Evolutionary conservation across 495 filamentous ascomycete species (phyloP).

Genomic region (Emericellopsis terricola): DNA sequence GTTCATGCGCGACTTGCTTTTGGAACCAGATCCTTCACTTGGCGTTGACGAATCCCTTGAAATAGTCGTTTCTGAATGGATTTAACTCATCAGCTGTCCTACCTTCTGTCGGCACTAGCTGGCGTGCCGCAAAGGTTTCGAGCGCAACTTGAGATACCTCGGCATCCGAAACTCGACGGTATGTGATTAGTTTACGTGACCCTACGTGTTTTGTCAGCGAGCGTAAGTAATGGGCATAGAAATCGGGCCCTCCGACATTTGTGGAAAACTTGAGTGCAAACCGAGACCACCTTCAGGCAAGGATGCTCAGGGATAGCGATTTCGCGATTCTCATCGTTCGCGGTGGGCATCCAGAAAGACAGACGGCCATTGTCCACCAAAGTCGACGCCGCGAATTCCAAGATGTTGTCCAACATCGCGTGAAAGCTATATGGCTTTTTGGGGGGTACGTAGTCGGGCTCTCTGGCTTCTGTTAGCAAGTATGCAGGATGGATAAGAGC

Average conservation of each 20-base stretch:
- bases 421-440: slow-evolving; percentile 83
- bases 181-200: slow-evolving; percentile 76
- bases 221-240: neutral
- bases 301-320: slow-evolving; percentile 63
- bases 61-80: slow-evolving; percentile 55
- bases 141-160: slow-evolving; percentile 28
- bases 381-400: slow-evolving; percentile 59
- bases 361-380: slow-evolving; percentile 70
- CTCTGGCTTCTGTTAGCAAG: neutral
- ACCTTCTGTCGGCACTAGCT: slow-evolving; percentile 18
- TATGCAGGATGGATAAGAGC: neutral
- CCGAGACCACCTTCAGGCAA: slow-evolving; percentile 52
- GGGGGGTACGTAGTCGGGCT: slow-evolving; percentile 63
- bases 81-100: slow-evolving; percentile 61
- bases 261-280: slow-evolving; percentile 73
- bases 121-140: slow-evolving; percentile 11
- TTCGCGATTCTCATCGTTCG: slow-evolving; percentile 56
- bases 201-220: slow-evolving; percentile 28
- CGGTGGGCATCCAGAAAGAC: slow-evolving; percentile 94
- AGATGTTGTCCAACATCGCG: slow-evolving; percentile 74
- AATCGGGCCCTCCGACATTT: slow-evolving; percentile 39
- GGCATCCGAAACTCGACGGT: slow-evolving; percentile 48
- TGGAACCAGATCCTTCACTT: too few species aligned
- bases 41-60: slow-evolving; percentile 15
- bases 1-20: too few species aligned